phyloP scores from a whole-genome alignment of 768 basidiomycete genomes.

The Psilocybe tampanensis region DNA sequence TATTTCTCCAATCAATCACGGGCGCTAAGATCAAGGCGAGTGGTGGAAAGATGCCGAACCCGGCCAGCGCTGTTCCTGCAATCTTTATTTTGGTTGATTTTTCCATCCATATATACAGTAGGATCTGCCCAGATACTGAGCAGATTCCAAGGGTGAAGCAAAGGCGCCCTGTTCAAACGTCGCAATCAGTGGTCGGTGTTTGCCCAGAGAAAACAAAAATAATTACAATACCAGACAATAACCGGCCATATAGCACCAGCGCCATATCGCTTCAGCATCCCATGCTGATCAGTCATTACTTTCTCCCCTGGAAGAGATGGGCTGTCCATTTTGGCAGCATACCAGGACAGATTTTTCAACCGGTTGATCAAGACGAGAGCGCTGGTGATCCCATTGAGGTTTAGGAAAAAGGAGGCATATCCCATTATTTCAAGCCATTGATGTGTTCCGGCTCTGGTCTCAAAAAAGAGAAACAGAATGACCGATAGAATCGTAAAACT shows the following conservation, averaged over 20 bases:
- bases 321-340: conserved; percentile 14
- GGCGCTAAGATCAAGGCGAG: conserved; percentile 22
- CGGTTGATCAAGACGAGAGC: conserved; percentile 25
- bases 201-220: not conserved
- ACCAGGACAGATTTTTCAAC: conserved; percentile 22
- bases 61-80: conserved; percentile 11
- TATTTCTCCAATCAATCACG: not conserved
- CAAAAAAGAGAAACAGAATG: conserved; percentile 16
- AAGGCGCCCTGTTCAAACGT: conserved; percentile 18
- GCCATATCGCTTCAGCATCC: conserved; percentile 17
- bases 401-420: conserved; percentile 25
- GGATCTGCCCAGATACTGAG: conserved; percentile 20
- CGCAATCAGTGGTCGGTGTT: too few species aligned
- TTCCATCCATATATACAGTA: conserved; percentile 23
- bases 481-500: conserved; percentile 20
- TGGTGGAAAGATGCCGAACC: conserved; percentile 20
- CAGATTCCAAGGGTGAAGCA: conserved; percentile 23
- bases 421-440: conserved; percentile 14
- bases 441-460: not conserved
- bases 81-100: conserved; percentile 17
- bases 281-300: conserved; percentile 10
- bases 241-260: conserved; percentile 22
- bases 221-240: conserved; percentile 25
- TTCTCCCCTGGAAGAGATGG: conserved; percentile 13
- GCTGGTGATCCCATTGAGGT: conserved; percentile 23